Percentiles rank a stretch among this genome's conserved stretches.
Conservation (phyloP, 169 alveolate species). For the Plasmodium inui region DNA sequence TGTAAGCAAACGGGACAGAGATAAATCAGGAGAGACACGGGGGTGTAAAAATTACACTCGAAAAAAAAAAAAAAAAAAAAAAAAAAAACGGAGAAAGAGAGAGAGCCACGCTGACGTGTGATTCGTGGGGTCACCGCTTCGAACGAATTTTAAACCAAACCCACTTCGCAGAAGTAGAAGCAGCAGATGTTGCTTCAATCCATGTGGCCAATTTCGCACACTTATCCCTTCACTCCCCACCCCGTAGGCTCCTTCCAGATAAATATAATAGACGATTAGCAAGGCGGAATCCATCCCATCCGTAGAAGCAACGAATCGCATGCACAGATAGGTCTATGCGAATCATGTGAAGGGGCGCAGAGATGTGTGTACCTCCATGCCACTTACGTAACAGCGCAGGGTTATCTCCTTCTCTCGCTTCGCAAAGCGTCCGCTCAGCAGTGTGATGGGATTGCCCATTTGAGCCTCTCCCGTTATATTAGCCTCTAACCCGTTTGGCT, state of each 20-base stretch:
- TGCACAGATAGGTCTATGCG: not conserved
- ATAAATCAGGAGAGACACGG: too few relatives aligned
- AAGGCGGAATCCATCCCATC: not conserved
- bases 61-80: not conserved
- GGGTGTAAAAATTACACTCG: too few relatives aligned
- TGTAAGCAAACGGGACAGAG: too few relatives aligned
- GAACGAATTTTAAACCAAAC: not conserved
- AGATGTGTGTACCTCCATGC: not conserved
- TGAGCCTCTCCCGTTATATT: too few relatives aligned
- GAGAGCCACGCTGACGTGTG: not conserved
- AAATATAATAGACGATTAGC: conserved; percentile 22
- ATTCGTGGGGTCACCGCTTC: not conserved
- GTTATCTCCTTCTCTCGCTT: not conserved
- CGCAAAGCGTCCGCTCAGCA: not conserved
- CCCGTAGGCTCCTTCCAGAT: conserved; percentile 67
- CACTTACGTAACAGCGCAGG: not conserved
- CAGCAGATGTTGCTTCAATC: not conserved
- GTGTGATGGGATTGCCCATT: not conserved
- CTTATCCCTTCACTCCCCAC: not conserved
- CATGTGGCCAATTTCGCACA: not conserved
- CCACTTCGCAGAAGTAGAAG: not conserved
- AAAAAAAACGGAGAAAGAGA: not conserved
- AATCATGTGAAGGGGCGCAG: not conserved
- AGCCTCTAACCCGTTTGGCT: not conserved
- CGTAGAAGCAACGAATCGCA: not conserved